Base-by-base conservation (phyloP, 1,284 basidiomycete species). In the Ceratobasidium sp. region DNA sequence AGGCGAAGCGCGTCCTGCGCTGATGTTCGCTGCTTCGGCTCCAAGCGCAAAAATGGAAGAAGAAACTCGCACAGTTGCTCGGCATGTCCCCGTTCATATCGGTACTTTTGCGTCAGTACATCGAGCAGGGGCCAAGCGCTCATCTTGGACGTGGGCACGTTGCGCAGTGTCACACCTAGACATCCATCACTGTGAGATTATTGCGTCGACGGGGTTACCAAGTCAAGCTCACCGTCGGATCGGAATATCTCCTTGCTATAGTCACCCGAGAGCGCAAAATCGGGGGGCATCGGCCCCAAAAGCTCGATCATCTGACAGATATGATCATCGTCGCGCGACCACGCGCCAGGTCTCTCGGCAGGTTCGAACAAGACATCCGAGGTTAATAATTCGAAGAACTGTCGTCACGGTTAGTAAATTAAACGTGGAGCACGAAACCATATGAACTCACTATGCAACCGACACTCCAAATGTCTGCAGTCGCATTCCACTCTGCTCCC, bases 281-380 rank as follows among this genome's bases (percentile, higher is more conserved):
- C 40, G 34, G 56, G 54, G 17, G 67, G 40, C 56, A 73, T 68
- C 31, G 72, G 71, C 8, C 72, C 72, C 31, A 73, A 49, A 25
- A 73, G 64, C 60, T 73, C 72, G 17, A 73, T 68, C 38, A 73
- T 73, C 55, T 73, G 72, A 27, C 97, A 96, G 71, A 99, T 94
- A 77, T 99, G 96, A 77, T 99, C 96, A 79, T 99, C 96, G 79
- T 99, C 97, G 80, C 98, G 97, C 81, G 84, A 84, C 77, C 85
- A 87, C 73, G 42, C 34, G 17, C 64, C 54, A 5, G 40, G 29
- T 29, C 69, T 43, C 27, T 56, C 65, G 20, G 80, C 84, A 74
- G 77, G 85, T 76, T 81, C 78, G 65, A 80, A 80, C 31, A 80
- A 74, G 53, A 79, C 79, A 69, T 80, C 79, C 17, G 78, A 79